Evolutionary conservation across 257 asterid genomes (phyloP).

Genomic region (Primulina tabacum): DNA sequence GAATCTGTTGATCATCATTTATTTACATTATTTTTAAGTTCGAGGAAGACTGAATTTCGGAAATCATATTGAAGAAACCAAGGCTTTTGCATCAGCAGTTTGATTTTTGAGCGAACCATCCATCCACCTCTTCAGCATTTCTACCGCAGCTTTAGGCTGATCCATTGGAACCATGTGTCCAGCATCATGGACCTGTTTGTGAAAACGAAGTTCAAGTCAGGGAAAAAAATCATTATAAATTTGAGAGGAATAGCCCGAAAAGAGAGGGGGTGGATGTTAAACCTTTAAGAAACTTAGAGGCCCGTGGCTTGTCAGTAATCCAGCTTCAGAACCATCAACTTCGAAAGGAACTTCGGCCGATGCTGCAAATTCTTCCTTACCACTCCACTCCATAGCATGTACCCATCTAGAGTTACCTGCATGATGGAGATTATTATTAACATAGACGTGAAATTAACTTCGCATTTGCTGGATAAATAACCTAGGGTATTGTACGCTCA

Average conservation of each 20-base stretch:
- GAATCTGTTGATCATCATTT: slow-evolving; percentile 17
- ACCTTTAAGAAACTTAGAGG: slow-evolving; percentile 93
- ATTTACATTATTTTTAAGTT: slow-evolving; percentile 26
- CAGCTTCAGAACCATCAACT: slow-evolving; percentile 76
- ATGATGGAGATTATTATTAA: slow-evolving; percentile 9
- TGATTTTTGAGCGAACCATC: slow-evolving; percentile 49
- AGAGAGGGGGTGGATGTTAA: slow-evolving; percentile 2
- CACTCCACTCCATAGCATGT: slow-evolving; percentile 92
- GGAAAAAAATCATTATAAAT: neutral
- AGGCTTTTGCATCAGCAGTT: slow-evolving; percentile 30
- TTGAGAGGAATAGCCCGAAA: neutral
- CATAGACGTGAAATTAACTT: too few relatives aligned
- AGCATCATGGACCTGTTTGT: slow-evolving; percentile 75
- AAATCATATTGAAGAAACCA: slow-evolving; percentile 67
- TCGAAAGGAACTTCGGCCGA: slow-evolving; percentile 62
- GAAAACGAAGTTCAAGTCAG: neutral
- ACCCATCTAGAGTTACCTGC: slow-evolving; percentile 98
- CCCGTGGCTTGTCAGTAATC: slow-evolving; percentile 65
- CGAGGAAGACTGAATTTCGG: slow-evolving; percentile 6
- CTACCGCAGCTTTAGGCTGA: slow-evolving; percentile 80
- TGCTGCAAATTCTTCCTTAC: slow-evolving; percentile 62
- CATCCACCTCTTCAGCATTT: slow-evolving; percentile 88
- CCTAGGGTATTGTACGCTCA: neutral
- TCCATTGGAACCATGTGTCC: slow-evolving; percentile 99
- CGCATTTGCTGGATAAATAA: neutral